Evolutionary conservation across 345 rosid genomes (phyloP).

Genomic region (Citrus trifoliata): DNA sequence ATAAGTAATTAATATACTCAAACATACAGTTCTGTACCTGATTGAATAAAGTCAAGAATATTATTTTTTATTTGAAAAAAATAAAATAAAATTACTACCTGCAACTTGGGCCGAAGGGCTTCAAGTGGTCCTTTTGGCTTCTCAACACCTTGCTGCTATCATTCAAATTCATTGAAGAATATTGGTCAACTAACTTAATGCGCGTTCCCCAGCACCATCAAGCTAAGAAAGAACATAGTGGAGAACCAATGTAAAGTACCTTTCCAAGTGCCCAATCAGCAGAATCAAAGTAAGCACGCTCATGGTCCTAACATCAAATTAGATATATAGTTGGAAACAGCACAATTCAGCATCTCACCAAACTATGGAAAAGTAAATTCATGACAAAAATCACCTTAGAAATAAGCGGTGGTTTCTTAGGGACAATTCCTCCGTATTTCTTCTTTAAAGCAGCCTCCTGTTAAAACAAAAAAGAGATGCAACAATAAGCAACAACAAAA

Average conservation of each 20-base stretch:
- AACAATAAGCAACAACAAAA: neutral
- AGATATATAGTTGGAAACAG: constrained; percentile 5
- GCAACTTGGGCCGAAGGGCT: constrained; percentile 98
- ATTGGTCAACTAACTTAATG: constrained; percentile 14
- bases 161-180: constrained; percentile 5
- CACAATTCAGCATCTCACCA: neutral
- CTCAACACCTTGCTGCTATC: constrained; percentile 87
- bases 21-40: neutral
- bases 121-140: constrained; percentile 99
- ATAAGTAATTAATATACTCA: neutral
- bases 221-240: neutral
- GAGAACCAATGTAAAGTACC: constrained; percentile 38
- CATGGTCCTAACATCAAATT: constrained; percentile 69
- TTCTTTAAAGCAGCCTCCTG: constrained; percentile 80
- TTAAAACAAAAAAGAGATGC: neutral
- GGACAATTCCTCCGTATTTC: constrained; percentile 92
- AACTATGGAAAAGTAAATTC: neutral
- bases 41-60: neutral
- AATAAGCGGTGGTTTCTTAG: constrained; percentile 98
- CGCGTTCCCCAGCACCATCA: neutral
- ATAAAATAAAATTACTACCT: constrained; percentile 42
- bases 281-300: constrained; percentile 96
- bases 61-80: neutral
- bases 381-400: constrained; percentile 59
- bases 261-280: constrained; percentile 99